These are phyloP conservation scores for Platanus orientalis DNA, from an alignment of 164 flowering plant species.

Conservation along the genomic window DNA sequence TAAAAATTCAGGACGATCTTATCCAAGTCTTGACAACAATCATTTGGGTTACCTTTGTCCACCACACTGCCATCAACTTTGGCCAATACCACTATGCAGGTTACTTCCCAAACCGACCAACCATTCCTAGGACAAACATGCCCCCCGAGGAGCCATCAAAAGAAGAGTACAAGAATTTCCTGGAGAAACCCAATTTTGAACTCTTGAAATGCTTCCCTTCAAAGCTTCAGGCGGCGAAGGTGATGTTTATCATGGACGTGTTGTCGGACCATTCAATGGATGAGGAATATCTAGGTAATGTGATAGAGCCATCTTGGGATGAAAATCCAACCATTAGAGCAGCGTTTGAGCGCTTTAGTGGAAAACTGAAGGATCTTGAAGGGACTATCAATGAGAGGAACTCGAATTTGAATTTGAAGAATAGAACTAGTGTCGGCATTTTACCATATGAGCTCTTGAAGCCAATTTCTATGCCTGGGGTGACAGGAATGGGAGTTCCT, in stretches of 20 bases:
- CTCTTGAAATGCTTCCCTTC: not conserved
- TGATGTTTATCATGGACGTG: not conserved
- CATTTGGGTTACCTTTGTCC: constrained; percentile 67
- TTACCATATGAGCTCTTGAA: not conserved
- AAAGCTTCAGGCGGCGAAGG: not conserved
- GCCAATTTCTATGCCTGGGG: too few relatives aligned
- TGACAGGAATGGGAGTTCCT: too few relatives aligned
- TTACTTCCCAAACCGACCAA: constrained; percentile 74
- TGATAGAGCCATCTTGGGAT: not conserved
- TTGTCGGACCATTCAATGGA: not conserved
- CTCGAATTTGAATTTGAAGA: too few relatives aligned
- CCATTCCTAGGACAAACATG: constrained; percentile 49
- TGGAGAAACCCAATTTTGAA: not conserved
- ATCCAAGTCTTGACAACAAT: constrained; percentile 52
- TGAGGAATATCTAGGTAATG: not conserved
- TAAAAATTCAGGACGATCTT: constrained; percentile 39
- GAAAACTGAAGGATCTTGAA: too few relatives aligned
- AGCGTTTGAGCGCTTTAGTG: too few relatives aligned
- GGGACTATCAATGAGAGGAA: not conserved
- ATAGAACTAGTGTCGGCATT: not conserved
- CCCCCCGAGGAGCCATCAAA: constrained; percentile 47
- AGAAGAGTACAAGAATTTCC: constrained; percentile 18
- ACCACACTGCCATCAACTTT: constrained; percentile 81
- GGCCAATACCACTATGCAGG: constrained; percentile 66
- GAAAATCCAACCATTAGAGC: too few relatives aligned